These are phyloP conservation scores for Penicillium sclerotiorum DNA, from an alignment of 2,329 filamentous ascomycete species.

Conservation along the genomic window DNA sequence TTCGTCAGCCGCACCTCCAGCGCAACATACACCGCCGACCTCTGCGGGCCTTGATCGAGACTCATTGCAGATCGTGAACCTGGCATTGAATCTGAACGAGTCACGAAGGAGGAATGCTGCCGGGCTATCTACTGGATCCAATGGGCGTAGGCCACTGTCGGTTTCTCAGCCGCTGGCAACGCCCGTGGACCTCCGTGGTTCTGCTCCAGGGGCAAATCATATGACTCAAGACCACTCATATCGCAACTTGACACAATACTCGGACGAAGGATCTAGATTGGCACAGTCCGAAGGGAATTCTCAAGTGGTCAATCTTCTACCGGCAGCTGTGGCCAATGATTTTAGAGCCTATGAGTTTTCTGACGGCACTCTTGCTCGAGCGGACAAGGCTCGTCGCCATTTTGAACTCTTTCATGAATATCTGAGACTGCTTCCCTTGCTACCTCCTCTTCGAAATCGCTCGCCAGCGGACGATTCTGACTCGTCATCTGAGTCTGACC, in stretches of 20 bases:
- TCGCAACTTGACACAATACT: constrained; percentile 27
- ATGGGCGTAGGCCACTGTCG: constrained; percentile 37
- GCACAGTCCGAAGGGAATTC: constrained; percentile 18
- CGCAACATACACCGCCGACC: constrained; percentile 15
- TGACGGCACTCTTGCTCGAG: constrained; percentile 75
- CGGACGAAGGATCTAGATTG: constrained; percentile 22
- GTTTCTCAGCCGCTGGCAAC: constrained; percentile 25
- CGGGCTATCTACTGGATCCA: constrained; percentile 56
- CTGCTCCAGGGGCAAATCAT: constrained; percentile 15
- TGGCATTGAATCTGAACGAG: constrained; percentile 87
- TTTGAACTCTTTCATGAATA: constrained; percentile 87
- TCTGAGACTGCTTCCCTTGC: constrained; percentile 72
- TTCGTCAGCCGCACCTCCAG: constrained; percentile 14
- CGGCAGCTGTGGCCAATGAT: constrained; percentile 32
- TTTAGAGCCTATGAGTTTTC: constrained; percentile 62
- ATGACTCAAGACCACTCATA: constrained; percentile 19
- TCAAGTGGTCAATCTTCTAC: constrained; percentile 32
- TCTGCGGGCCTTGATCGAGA: constrained; percentile 64
- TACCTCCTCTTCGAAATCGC: constrained; percentile 66
- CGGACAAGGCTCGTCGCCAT: constrained; percentile 80
- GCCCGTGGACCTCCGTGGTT: constrained; percentile 23
- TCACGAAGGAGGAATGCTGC: constrained; percentile 64
- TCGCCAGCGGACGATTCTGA: constrained; percentile 13
- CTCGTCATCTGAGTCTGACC: constrained; percentile 27
- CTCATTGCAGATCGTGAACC: constrained; percentile 85